Evolutionary conservation across 345 rosid genomes (phyloP), one percentile per base, ranked within the genome.

Genomic region (Brassica cretica): DNA sequence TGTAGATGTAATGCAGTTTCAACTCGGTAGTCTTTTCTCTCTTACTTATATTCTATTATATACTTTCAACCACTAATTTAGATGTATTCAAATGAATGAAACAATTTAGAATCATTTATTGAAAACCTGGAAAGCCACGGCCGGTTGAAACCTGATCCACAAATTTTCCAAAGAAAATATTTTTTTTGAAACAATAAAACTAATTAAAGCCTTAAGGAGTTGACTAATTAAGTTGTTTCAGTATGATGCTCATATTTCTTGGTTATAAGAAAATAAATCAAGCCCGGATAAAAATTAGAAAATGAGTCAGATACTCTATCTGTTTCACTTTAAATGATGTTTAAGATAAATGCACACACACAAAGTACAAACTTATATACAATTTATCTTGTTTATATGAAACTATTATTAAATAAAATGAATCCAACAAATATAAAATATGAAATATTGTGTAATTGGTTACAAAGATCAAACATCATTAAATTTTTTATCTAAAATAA

Each of bases 141-240:
- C 39, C 73, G 8, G 77, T 35, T 73, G 11, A 78, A 66, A 66
- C 49, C 72, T 78, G 63, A 69, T 61, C 79, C 64, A 63, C 41
- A 33, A 2, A 2, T 21, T 62, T 15, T 9, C 3, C 32, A 8
- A 49, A 33, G 39, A 27, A 76, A 61, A 61, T 44, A 60, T 8
- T 68, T 21, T 27, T n/a, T 37, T 51, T 49, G 5, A 32, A 59
- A 25, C 2, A 21, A 5, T 8, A 53, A 49, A 25, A 63, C 19
- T 64, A 30, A 14, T 14, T 19, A 14, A 46, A 32, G 49, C 68
- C 66, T 9, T 64, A 5, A 27, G 3, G 63, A 51, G 37, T 27
- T 30, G 63, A 64, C 1, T 18, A 62, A 51, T 27, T 33, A 25
- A 27, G 56, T 51, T n/a, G 2, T 62, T 44, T 6, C 14, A 41